Percentiles rank a stretch among this genome's conserved stretches.
Conservation (phyloP, 345 rosid genomes). For the Carallia brachiata region DNA sequence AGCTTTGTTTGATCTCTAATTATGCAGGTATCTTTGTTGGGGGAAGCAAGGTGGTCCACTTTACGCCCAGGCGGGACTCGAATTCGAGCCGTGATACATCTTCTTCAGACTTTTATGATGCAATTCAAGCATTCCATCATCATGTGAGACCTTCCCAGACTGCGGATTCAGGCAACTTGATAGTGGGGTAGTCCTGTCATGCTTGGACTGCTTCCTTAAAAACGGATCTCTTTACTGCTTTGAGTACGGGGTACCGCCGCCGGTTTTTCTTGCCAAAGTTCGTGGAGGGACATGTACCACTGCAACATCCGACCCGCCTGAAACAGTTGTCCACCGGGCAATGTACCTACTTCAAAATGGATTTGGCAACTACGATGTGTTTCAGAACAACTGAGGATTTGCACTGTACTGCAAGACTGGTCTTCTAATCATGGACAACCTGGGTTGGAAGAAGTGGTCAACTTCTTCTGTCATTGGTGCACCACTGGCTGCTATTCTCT, state of each 20-base stretch:
- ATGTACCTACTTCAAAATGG: constrained; percentile 97
- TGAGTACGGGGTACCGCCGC: constrained; percentile 66
- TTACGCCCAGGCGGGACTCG: constrained; percentile 60
- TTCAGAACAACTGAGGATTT: constrained; percentile 91
- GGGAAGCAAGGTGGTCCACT: constrained; percentile 97
- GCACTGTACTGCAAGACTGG: constrained; percentile 94
- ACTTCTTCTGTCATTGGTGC: constrained; percentile 80
- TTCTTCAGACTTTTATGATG: constrained; percentile 39
- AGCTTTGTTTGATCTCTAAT: background rate
- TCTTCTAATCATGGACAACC: constrained; percentile 63
- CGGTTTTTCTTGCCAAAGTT: constrained; percentile 66
- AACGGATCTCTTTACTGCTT: constrained; percentile 79
- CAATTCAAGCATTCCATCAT: constrained; percentile 38
- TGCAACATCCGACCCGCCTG: constrained; percentile 61
- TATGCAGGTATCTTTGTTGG: constrained; percentile 84
- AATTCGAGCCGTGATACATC: constrained; percentile 38
- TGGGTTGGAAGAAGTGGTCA: constrained; percentile 92
- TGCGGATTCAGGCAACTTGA: constrained; percentile 81
- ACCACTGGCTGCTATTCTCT: constrained; percentile 84
- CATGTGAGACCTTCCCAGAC: constrained; percentile 75
- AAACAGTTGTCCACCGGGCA: constrained; percentile 71
- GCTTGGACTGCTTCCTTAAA: constrained; percentile 85
- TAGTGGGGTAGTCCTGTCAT: constrained; percentile 83
- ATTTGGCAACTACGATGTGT: constrained; percentile 83
- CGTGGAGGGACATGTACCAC: constrained; percentile 96